Percentiles rank a stretch among this genome's conserved stretches.
phyloP scores from a whole-genome alignment of 179 eudicot genomes.

The Beta lomatogona region DNA sequence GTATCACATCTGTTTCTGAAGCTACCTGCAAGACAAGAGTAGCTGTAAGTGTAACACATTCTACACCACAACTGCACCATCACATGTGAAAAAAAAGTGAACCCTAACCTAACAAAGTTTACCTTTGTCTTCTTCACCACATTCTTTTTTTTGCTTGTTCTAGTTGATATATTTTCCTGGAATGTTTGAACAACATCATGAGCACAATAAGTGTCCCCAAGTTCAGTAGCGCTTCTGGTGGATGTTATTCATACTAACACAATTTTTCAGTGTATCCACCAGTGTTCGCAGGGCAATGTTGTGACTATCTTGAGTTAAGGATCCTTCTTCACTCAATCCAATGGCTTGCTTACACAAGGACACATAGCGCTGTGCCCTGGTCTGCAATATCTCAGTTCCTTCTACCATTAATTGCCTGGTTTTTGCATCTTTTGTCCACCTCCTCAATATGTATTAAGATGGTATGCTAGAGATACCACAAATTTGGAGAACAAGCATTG shows the following conservation, averaged over 20 bases:
- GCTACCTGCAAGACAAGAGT: constrained; percentile 54
- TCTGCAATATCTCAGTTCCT: constrained; percentile 34
- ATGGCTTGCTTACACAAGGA: constrained; percentile 51
- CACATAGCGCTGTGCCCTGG: constrained; percentile 51
- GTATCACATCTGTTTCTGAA: constrained; percentile 48
- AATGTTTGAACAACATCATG: constrained; percentile 68
- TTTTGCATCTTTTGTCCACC: constrained; percentile 58
- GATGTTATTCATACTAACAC: constrained; percentile 60
- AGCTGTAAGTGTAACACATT: constrained; percentile 11
- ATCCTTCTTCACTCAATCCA: constrained; percentile 51
- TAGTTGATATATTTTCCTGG: constrained; percentile 56
- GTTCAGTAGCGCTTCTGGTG: constrained; percentile 50
- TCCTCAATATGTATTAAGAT: constrained; percentile 40
- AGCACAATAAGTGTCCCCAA: constrained; percentile 59
- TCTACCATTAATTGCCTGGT: constrained; percentile 35
- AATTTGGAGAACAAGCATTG: constrained; percentile 55
- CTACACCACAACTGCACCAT: not conserved
- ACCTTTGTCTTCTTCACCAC: constrained; percentile 88
- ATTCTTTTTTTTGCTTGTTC: constrained; percentile 73
- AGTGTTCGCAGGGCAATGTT: constrained; percentile 39
- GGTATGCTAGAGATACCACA: constrained; percentile 51
- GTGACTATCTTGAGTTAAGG: constrained; percentile 45
- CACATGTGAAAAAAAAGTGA: not conserved
- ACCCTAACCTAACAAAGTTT: constrained; percentile 12
- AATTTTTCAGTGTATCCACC: constrained; percentile 57